Base-by-base conservation (phyloP, 2,329 filamentous ascomycete genomes). In the Diaporthe citriasiana region DNA sequence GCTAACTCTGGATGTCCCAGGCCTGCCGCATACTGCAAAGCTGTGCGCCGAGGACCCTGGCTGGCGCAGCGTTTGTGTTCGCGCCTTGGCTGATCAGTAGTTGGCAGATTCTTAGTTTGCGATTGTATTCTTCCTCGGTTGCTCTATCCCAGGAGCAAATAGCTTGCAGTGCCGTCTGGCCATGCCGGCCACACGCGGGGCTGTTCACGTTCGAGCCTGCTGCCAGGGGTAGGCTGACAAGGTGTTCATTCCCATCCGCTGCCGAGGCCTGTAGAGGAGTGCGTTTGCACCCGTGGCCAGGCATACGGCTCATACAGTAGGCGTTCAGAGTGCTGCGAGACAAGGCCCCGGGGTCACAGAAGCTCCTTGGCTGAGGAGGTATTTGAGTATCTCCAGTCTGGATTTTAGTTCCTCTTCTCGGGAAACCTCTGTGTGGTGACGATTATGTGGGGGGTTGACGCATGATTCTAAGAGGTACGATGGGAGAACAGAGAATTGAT, bases 251-350 rank as follows among this genome's bases (percentile, higher is more conserved):
- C 5, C 60, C 40, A 9, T 12, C 1, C 2, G 12, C 5, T 2
- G 42, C 42, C 10, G 60, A 42, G 6, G 60, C 60, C 42, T 66
- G 60, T 13, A 66, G 33, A 35, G 60, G 60, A 19, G 51, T 55
- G 13, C 1, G 33, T 55, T 17, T 30, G 22, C 47, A 12, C 33
- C 9, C 2, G 6, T 38, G 38, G 2, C 8, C 6, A 10, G 38
- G 38, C 38, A 12, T 2, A 8, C 38, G 38, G 9, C 5, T 12
- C 6, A 8, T 2, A 12, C 22, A 10, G 22, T 30, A 55, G 4
- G 51, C 51, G 27, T 55, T 55, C 12, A 55, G 6, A 55, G 13
- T 15, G 25, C 51, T 19, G 51, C 27, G 6, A 55, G 27, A 19
- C 25, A 27, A 6, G 51, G 19, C 2, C 27, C 27, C 5, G 51